These are phyloP conservation scores for Hypoxylon rickii DNA, from an alignment of 495 filamentous ascomycete genomes.

Conservation along the genomic window DNA sequence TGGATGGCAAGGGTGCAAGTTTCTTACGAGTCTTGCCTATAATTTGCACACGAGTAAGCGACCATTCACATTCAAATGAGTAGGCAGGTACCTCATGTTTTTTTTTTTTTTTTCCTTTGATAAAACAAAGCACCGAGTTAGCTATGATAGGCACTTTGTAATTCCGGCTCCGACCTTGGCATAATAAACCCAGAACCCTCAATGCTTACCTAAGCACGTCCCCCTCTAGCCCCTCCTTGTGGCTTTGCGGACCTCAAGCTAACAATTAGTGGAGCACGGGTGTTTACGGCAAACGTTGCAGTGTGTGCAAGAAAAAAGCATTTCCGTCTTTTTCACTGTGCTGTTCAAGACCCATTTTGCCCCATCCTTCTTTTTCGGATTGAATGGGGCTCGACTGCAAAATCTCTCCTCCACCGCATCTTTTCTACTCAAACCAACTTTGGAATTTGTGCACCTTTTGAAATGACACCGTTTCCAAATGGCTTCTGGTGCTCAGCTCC, in stretches of 20 bases:
- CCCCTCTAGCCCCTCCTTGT: no score
- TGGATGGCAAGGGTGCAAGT: neutral
- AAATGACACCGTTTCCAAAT: slow-evolving; percentile 12
- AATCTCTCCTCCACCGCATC: slow-evolving; percentile 19
- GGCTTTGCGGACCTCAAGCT: no score
- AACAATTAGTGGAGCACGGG: no score
- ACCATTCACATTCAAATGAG: neutral
- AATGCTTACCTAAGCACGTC: neutral
- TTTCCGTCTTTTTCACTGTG: no score
- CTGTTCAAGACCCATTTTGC: no score
- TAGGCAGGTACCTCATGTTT: slow-evolving; percentile 3
- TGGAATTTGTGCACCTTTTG: slow-evolving; percentile 4
- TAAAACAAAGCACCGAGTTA: neutral
- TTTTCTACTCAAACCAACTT: slow-evolving; percentile 12
- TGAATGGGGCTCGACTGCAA: slow-evolving; percentile 13
- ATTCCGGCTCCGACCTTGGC: slow-evolving; percentile 12
- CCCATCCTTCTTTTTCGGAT: slow-evolving; percentile 6
- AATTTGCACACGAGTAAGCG: slow-evolving; percentile 10
- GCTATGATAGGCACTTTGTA: slow-evolving; percentile 25
- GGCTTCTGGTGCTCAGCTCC: no score
- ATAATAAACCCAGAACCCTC: neutral
- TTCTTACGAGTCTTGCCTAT: slow-evolving; percentile 6
- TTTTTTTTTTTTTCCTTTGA: slow-evolving; percentile 24
- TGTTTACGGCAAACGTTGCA: no score
- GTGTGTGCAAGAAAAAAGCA: no score